Evolutionary conservation across 2,329 filamentous ascomycete species (phyloP), one percentile per base, ranked within the genome.

Genomic region (Colletotrichum eleusines): DNA sequence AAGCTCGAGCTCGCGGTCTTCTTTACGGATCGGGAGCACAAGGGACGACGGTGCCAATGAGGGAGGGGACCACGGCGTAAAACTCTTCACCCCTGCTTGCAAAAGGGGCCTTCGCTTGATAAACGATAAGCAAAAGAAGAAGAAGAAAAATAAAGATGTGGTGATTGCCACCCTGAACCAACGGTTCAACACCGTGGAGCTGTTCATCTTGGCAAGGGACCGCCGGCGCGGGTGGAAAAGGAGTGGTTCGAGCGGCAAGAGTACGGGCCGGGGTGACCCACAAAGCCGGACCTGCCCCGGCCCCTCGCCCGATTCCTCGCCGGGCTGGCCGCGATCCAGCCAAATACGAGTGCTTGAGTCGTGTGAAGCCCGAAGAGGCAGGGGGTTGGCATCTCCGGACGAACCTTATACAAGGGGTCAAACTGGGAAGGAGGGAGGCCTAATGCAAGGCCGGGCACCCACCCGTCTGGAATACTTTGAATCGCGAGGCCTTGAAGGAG

Each of bases 281-380:
- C 35, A 35, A 28, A 18, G 18, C 53, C 51, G 61, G 66, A 1
- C 42, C 18, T 40, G 54, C 26, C 33, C 60, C 51, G 66, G 23
- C 38, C 40, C n/a, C 42, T 46, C 63, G 44, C 42, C 54, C 63
- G 44, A 33, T 50, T 50, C 44, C n/a, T 38, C 44, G 31, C 44
- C 44, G 55, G 55, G 57, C 42, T 68, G 31, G 44, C 16, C 58
- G 42, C 42, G 16, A 16, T 20, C 42, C 40, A 26, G 31, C 33
- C 55, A 26, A 20, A 31, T 14, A 46, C 33, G 28, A 9, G 48
- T 8, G 18, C 55, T 51, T 70, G 67, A 70, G 63, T 70, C 67
- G 57, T 50, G 48, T 50, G 48, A 60, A 35, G 55, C 62, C 67
- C 61, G 50, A 48, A 8, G 20, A 23, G 38, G 40, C 42, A 31